phyloP scores from a whole-genome alignment of 2,329 filamentous ascomycete genomes.

The Fusarium torulosum region DNA sequence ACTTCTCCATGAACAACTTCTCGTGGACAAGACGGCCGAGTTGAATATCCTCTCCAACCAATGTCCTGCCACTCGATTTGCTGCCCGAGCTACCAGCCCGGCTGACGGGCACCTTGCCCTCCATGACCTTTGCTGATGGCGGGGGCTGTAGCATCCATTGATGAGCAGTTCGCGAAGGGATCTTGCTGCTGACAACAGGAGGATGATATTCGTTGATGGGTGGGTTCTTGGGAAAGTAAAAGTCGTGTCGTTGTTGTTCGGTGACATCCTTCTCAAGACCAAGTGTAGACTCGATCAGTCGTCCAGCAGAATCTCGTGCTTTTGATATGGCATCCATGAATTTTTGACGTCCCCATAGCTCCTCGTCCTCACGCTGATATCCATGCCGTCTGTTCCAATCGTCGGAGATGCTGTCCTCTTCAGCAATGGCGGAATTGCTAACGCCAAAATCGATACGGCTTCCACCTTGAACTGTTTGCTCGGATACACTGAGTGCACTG shows the following conservation, averaged over 20 bases:
- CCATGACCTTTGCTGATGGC: conserved; percentile 91
- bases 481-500: conserved; percentile 57
- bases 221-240: conserved; percentile 73
- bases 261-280: conserved; percentile 66
- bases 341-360: conserved; percentile 80
- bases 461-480: conserved; percentile 55
- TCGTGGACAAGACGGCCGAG: conserved; percentile 60
- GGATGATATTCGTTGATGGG: conserved; percentile 90
- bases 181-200: conserved; percentile 83
- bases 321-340: conserved; percentile 70
- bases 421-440: conserved; percentile 50
- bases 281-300: conserved; percentile 65
- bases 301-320: conserved; percentile 67
- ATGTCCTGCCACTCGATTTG: conserved; percentile 61
- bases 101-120: conserved; percentile 80
- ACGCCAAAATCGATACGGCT: conserved; percentile 53
- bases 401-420: conserved; percentile 55
- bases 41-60: conserved; percentile 57
- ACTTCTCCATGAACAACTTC: conserved; percentile 61
- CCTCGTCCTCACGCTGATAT: conserved; percentile 90
- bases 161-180: conserved; percentile 75
- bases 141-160: conserved; percentile 95
- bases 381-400: conserved; percentile 80
- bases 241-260: conserved; percentile 67
- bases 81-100: conserved; percentile 71